Evolutionary conservation across 1,139 yeast species (phyloP).

Genomic region (Kurtzmaniella quercitrusa): DNA sequence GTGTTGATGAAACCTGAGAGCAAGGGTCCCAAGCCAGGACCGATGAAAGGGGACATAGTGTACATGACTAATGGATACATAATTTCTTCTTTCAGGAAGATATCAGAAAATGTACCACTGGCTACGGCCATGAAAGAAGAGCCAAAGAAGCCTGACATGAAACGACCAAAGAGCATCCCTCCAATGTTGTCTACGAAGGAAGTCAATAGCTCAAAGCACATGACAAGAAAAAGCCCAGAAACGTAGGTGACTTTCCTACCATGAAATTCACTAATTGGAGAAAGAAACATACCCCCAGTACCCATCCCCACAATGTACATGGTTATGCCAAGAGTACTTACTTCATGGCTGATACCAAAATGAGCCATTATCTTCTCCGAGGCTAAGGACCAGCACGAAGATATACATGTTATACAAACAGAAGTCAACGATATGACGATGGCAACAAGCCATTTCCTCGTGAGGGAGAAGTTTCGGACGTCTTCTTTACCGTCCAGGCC

Average conservation of each 20-base stretch:
- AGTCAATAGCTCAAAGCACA: slow-evolving; percentile 24
- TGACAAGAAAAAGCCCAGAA: slow-evolving; percentile 19
- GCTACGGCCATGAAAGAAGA: slow-evolving; percentile 34
- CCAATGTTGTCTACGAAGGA: slow-evolving; percentile 25
- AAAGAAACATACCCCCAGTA: slow-evolving; percentile 28
- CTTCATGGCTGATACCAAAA: slow-evolving; percentile 23
- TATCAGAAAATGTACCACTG: slow-evolving; percentile 30
- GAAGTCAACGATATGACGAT: slow-evolving; percentile 21
- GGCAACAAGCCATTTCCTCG: slow-evolving; percentile 28
- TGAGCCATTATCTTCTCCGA: slow-evolving; percentile 19
- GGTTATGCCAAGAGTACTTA: slow-evolving; percentile 25
- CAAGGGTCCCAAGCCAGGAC: slow-evolving; percentile 32
- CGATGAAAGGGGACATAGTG: slow-evolving; percentile 28
- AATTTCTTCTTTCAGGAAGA: slow-evolving; percentile 24
- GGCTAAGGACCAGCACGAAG: slow-evolving; percentile 31
- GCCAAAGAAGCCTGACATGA: slow-evolving; percentile 31
- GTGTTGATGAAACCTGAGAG: slow-evolving; percentile 26
- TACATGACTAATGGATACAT: slow-evolving; percentile 25
- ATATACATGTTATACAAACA: slow-evolving; percentile 26
- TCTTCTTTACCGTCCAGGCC: slow-evolving; percentile 25
- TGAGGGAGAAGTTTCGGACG: slow-evolving; percentile 17
- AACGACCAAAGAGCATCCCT: slow-evolving; percentile 27
- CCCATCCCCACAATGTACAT: slow-evolving; percentile 29
- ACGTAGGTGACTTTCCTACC: slow-evolving; percentile 27
- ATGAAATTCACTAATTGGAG: slow-evolving; percentile 31